These are phyloP conservation scores for Nannochloropsis salina DNA, from an alignment of 108 stramenopile species.

Conservation along the genomic window DNA sequence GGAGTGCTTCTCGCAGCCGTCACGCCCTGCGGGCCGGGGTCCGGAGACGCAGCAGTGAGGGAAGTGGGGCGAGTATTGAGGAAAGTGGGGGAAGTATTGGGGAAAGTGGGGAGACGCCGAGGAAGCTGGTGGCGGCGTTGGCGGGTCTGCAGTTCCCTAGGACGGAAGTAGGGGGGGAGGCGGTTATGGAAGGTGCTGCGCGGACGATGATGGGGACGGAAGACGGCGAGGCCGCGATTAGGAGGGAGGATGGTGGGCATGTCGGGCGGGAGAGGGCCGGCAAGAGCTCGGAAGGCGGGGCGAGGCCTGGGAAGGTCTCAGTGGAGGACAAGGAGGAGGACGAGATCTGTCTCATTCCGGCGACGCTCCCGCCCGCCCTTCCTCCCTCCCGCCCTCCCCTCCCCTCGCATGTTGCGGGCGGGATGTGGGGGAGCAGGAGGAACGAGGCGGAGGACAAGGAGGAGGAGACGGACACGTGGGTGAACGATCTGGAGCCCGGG, in stretches of 20 bases:
- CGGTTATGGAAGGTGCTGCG: background rate
- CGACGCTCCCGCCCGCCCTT: background rate
- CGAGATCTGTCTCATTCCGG: background rate
- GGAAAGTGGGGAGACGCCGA: background rate
- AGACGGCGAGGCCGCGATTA: background rate
- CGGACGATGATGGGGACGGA: background rate
- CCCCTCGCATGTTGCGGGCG: background rate
- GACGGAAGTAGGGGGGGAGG: background rate
- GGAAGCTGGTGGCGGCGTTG: slow-evolving; percentile 15
- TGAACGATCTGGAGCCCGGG: background rate
- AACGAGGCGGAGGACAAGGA: background rate
- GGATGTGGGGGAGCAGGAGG: background rate
- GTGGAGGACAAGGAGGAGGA: background rate
- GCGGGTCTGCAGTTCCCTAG: background rate
- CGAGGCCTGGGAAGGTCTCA: background rate
- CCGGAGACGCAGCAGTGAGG: background rate
- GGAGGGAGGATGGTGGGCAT: background rate
- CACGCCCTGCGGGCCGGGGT: background rate
- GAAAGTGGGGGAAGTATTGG: slow-evolving; percentile 14
- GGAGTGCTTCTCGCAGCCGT: background rate
- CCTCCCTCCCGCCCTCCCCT: background rate
- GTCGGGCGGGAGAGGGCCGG: background rate
- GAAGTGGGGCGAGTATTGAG: background rate
- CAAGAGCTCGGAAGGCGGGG: background rate
- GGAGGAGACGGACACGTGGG: no score